These are phyloP conservation scores for Aspergillus caelatus DNA, from an alignment of 2,329 filamentous ascomycete species.

Conservation along the genomic window DNA sequence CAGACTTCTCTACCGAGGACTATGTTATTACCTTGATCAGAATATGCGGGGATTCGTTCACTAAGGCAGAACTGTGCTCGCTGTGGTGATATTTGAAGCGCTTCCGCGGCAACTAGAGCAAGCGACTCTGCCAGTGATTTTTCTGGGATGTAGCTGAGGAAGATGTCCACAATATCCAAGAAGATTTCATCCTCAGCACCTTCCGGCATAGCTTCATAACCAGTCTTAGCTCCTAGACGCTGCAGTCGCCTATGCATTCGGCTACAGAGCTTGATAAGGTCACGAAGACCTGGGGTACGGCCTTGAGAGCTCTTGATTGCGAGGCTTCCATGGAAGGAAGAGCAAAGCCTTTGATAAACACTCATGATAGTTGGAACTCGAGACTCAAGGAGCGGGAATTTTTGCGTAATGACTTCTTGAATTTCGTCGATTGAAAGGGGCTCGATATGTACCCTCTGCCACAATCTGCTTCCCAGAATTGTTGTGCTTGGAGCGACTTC, in stretches of 20 bases:
- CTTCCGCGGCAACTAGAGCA: constrained; percentile 74
- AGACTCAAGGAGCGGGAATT: constrained; percentile 68
- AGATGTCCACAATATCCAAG: constrained; percentile 90
- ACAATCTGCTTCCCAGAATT: constrained; percentile 83
- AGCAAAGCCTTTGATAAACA: constrained; percentile 53
- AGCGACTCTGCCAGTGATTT: constrained; percentile 55
- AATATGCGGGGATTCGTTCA: constrained; percentile 71
- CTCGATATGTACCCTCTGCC: constrained; percentile 74
- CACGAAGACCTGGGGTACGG: constrained; percentile 69
- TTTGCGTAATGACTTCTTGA: constrained; percentile 69
- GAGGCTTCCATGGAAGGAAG: constrained; percentile 42
- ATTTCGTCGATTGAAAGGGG: constrained; percentile 71
- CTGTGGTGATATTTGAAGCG: constrained; percentile 83
- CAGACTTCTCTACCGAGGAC: constrained; percentile 69
- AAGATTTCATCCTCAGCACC: constrained; percentile 80
- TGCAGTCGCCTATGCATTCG: constrained; percentile 70
- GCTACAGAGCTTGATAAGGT: constrained; percentile 89
- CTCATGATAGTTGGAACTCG: constrained; percentile 59
- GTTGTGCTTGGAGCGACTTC: constrained; percentile 68
- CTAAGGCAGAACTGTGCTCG: constrained; percentile 76
- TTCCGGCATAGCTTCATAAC: constrained; percentile 72
- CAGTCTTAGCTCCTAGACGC: constrained; percentile 61
- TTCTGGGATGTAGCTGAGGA: constrained; percentile 77
- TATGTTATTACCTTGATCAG: constrained; percentile 62
- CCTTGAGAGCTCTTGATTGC: constrained; percentile 43